These are phyloP conservation scores for Cladophialophora immunda DNA, from an alignment of 2,329 filamentous ascomycete genomes.

Conservation along the genomic window DNA sequence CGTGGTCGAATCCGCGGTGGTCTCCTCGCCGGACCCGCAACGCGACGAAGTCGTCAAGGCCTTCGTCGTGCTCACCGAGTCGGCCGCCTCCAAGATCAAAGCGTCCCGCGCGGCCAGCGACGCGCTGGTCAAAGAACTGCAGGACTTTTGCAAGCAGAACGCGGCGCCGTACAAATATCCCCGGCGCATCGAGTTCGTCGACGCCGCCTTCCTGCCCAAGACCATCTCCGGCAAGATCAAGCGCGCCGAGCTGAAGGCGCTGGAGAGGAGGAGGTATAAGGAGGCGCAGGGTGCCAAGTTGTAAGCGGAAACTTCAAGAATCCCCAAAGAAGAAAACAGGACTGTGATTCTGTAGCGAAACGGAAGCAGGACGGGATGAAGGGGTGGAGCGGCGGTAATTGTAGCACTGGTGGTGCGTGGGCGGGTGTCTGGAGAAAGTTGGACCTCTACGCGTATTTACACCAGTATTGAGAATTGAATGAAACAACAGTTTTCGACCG, in stretches of 20 bases:
- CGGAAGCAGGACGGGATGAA: too few species aligned
- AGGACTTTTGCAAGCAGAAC: slow-evolving; percentile 52
- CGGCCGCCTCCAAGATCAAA: slow-evolving; percentile 16
- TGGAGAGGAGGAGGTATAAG: slow-evolving; percentile 46
- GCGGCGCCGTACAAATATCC: slow-evolving; percentile 55
- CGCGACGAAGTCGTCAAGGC: slow-evolving; percentile 54
- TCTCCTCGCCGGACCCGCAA: slow-evolving; percentile 49
- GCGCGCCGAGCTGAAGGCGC: slow-evolving; percentile 48
- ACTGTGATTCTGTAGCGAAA: too few species aligned
- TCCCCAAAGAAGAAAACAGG: too few species aligned
- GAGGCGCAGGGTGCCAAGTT: slow-evolving; percentile 29
- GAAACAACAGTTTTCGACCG: too few species aligned
- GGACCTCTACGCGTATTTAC: too few species aligned
- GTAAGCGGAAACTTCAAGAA: too few species aligned
- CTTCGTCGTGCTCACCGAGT: slow-evolving; percentile 48
- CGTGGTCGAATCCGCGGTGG: slow-evolving; percentile 52
- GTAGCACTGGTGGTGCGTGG: too few species aligned
- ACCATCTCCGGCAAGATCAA: slow-evolving; percentile 51
- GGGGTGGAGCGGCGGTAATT: too few species aligned
- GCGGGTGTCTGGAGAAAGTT: too few species aligned
- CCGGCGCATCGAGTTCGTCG: slow-evolving; percentile 51
- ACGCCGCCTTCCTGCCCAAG: slow-evolving; percentile 49
- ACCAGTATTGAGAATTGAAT: too few species aligned
- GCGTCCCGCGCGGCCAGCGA: slow-evolving; percentile 4
- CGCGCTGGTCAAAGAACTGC: slow-evolving; percentile 46